Evolutionary conservation across 352 stramenopile genomes (phyloP).

Genomic region (Globisporangium apiculatum): DNA sequence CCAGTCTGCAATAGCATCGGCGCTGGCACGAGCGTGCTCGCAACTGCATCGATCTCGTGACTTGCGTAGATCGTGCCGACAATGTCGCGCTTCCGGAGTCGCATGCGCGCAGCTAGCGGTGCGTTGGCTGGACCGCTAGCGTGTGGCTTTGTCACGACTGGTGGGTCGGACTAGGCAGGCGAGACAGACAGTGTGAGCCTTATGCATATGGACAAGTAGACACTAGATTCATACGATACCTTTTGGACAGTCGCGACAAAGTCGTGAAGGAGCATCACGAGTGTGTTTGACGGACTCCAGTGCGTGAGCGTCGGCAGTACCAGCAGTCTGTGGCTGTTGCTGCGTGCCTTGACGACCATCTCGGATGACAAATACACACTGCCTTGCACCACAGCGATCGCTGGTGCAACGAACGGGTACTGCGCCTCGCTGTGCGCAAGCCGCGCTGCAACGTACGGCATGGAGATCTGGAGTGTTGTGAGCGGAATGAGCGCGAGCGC

Average conservation of each 20-base stretch:
- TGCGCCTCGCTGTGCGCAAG: constrained; percentile 28
- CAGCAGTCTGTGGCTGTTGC: constrained; percentile 19
- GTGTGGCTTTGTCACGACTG: constrained; percentile 13
- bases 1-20: constrained; percentile 61
- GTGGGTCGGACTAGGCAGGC: constrained; percentile 22
- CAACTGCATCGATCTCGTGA: constrained; percentile 55
- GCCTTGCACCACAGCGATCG: constrained; percentile 39
- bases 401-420: constrained; percentile 53
- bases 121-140: constrained; percentile 1
- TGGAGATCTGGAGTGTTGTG: constrained; percentile 41
- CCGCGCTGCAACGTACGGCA: constrained; percentile 37
- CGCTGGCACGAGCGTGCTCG: constrained; percentile 43
- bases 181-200: neutral
- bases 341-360: constrained; percentile 17
- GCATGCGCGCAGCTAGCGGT: constrained; percentile 18
- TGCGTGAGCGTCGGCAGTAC: constrained; percentile 45
- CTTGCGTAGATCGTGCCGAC: constrained; percentile 60
- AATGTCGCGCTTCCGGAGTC: constrained; percentile 65
- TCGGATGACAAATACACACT: constrained; percentile 45
- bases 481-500: constrained; percentile 57
- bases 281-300: constrained; percentile 73
- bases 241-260: constrained; percentile 58
- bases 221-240: constrained; percentile 5
- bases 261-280: constrained; percentile 64
- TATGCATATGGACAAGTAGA: neutral